Percentiles rank a stretch among this genome's conserved stretches.
These are phyloP conservation scores for Panicum virgatum DNA, from an alignment of 202 grass and related monocot genomes.

Conservation along the genomic window DNA sequence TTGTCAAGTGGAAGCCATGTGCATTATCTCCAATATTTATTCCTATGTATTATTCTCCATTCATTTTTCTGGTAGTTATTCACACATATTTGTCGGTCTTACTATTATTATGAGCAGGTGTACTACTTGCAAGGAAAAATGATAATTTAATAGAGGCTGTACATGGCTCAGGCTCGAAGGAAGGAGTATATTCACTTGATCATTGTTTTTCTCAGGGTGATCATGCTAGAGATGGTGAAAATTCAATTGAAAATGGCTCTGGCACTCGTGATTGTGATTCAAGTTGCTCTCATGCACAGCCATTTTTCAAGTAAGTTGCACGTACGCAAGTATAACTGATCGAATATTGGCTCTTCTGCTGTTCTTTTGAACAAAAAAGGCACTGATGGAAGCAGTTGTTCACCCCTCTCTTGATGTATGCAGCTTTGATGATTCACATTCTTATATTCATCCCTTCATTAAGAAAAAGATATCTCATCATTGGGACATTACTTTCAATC, in stretches of 20 bases:
- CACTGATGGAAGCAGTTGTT: slow-evolving; percentile 10
- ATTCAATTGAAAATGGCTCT: slow-evolving; percentile 44
- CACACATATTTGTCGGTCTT: slow-evolving; percentile 5
- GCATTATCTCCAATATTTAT: not conserved
- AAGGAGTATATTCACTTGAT: slow-evolving; percentile 39
- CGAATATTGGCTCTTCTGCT: slow-evolving; percentile 10
- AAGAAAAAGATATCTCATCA: slow-evolving; percentile 65
- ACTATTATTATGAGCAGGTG: slow-evolving; percentile 54
- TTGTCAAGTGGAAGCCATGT: slow-evolving; percentile 3
- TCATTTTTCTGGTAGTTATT: slow-evolving; percentile 12
- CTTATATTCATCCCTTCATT: slow-evolving; percentile 79
- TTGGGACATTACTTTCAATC: slow-evolving; percentile 48
- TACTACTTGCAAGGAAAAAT: slow-evolving; percentile 34
- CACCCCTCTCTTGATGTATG: slow-evolving; percentile 33
- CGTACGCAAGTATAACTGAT: slow-evolving; percentile 21
- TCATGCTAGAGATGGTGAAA: slow-evolving; percentile 29
- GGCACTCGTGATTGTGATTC: slow-evolving; percentile 17
- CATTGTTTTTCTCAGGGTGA: slow-evolving; percentile 37
- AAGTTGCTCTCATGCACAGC: slow-evolving; percentile 30
- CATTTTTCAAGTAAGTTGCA: slow-evolving; percentile 50
- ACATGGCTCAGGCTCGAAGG: slow-evolving; percentile 15
- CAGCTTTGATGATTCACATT: slow-evolving; percentile 71
- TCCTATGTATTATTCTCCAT: not conserved
- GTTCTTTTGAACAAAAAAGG: slow-evolving; percentile 11
- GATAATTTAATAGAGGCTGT: slow-evolving; percentile 33